Conservation (phyloP, 805 yeast genomes). For the Maudiozyma bulderi region DNA sequence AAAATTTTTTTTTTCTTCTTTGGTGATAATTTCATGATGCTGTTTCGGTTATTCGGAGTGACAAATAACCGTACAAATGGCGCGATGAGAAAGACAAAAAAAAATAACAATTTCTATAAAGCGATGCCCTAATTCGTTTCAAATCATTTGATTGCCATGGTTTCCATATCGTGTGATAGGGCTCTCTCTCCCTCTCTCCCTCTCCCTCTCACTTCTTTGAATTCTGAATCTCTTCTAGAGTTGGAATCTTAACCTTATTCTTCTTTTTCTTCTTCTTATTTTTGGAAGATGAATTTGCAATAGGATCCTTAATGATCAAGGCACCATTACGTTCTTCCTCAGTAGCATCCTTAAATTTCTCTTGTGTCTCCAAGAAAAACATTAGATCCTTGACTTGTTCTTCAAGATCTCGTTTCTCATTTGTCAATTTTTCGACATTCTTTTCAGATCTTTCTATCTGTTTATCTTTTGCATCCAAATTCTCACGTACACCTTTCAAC, state of each 20-base stretch:
- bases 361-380: slow-evolving; percentile 69
- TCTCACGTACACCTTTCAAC: slow-evolving; percentile 38
- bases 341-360: slow-evolving; percentile 59
- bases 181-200: no score
- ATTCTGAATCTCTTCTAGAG: background rate
- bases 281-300: slow-evolving; percentile 3
- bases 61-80: background rate
- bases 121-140: no score
- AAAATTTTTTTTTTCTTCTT: background rate
- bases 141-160: no score
- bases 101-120: no score
- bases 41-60: background rate
- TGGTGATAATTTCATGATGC: background rate
- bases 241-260: background rate
- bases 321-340: slow-evolving; percentile 69
- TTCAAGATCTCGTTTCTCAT: slow-evolving; percentile 39
- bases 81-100: background rate
- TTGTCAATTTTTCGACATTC: slow-evolving; percentile 28
- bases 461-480: slow-evolving; percentile 34
- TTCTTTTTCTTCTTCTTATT: slow-evolving; percentile 16
- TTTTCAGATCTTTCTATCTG: slow-evolving; percentile 31
- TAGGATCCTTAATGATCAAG: slow-evolving; percentile 34
- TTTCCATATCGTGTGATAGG: background rate
- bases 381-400: slow-evolving; percentile 69
- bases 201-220: background rate